Evolutionary conservation across 495 filamentous ascomycete genomes (phyloP), one percentile per base, ranked within the genome.

Genomic region (Podospora australis): DNA sequence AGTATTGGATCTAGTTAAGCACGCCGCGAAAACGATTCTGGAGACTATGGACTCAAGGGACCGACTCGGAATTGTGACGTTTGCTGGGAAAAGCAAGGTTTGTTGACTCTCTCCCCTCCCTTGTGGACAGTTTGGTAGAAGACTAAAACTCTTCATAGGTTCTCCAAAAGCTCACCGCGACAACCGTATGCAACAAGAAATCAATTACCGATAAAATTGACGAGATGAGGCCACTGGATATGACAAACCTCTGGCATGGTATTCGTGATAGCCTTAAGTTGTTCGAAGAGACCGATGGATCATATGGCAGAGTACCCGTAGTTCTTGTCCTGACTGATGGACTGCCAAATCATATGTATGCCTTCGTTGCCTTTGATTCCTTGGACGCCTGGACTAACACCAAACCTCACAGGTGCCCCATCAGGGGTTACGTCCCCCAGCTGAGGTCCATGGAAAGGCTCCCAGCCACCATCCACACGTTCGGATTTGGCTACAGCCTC

Each of bases 271-370:
- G 70, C 0, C 50, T 73, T 24, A 44, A 47, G 21, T 47, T 72
- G 0, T 71, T 75, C 43, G 25, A 54, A 0, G 25, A 51, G 7
- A 35, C 49, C 2, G 43, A 40, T 4, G 30, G 38, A 1, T 32
- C 52, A 3, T 50, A 46, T 4, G 59, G 57, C 5, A 52, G 57
- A 5, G 64, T 70, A 6, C 68, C 65, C 21, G 67, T 70, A 1
- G 48, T 75, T 9, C 69, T 75, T 60, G 62, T 75, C 38, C 46
- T 75, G 23, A 75, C 72, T 1, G 72, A 72, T 45, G 71, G 72
- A n/a, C 14, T 53, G 46, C 72, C 72, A 2, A 73, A 73, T 45
- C 50, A 62, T 25, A 60, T 62, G 69, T 68, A 42, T 23, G 48
- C 52, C 21, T 10, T 19, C 7, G 23, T 14, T 22, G 2, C 1